phyloP scores from a whole-genome alignment of 768 basidiomycete genomes.

The Pulveroboletus sp. region DNA sequence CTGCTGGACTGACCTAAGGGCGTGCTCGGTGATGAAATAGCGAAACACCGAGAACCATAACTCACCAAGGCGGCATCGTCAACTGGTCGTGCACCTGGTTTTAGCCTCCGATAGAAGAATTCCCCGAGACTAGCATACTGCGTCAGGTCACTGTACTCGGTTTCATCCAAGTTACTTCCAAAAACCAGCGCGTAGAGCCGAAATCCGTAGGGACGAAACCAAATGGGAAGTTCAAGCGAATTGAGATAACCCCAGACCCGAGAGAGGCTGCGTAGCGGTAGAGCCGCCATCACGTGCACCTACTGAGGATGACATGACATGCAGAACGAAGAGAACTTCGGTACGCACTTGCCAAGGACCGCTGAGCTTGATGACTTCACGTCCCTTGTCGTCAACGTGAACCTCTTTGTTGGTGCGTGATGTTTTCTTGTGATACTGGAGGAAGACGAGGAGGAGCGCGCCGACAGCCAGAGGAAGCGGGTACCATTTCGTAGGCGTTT shows the following conservation, averaged over 20 bases:
- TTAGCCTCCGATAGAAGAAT: constrained; percentile 91
- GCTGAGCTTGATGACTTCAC: constrained; percentile 73
- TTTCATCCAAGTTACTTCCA: constrained; percentile 91
- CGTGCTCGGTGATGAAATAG: neutral
- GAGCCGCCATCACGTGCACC: constrained; percentile 96
- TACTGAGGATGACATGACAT: constrained; percentile 29
- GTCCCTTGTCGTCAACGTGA: constrained; percentile 77
- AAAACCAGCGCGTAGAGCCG: constrained; percentile 83
- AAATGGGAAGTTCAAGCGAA: constrained; percentile 87
- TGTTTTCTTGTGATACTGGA: constrained; percentile 67
- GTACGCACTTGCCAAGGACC: constrained; percentile 87
- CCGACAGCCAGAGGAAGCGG: constrained; percentile 89
- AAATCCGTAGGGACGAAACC: constrained; percentile 91
- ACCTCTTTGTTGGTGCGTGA: constrained; percentile 55
- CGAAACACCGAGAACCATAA: neutral
- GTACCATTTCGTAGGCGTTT: constrained; percentile 93
- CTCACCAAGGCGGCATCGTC: constrained; percentile 69
- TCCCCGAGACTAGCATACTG: constrained; percentile 82
- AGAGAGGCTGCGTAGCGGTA: constrained; percentile 93
- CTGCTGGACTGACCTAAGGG: constrained; percentile 83
- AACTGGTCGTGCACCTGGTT: constrained; percentile 77
- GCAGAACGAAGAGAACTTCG: neutral
- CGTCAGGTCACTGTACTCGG: constrained; percentile 73
- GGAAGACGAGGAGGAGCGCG: constrained; percentile 75
- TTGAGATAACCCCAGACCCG: constrained; percentile 96